Evolutionary conservation across 768 basidiomycete genomes (phyloP), one percentile per base, ranked within the genome.

Genomic region (Hypholoma fasciculare): DNA sequence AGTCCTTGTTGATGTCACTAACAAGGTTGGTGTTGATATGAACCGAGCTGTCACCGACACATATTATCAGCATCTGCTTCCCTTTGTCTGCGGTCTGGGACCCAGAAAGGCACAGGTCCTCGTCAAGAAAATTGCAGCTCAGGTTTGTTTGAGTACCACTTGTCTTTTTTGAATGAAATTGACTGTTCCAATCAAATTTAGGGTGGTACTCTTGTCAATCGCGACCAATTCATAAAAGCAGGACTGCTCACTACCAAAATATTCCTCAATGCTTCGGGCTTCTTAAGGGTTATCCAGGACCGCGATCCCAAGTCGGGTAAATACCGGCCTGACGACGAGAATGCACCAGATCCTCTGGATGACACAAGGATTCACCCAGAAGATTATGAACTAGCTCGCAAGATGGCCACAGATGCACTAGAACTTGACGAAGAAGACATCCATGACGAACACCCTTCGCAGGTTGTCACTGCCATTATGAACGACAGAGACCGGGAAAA

Each of bases 361-460:
- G 87, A 88, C 67, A 98, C 96, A 38, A 91, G 97, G 17, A 93
- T 99, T 53, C 97, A 99, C 68, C 94, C 94, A 6, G 93, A 96
- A 70, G 97, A 99, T 73, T 99, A 98, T 68, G 96, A 98, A 63
- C 81, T 98, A 39, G 96, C 97, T 3, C 88, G 94, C 37, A 98
- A 98, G 78, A 97, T 99, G 95, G 96, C 96, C 38, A 92, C 93
- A 17, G 95, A 98, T 72, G 94, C 96, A 4, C 82, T 98, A 13
- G 97, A 98, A 68, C 82, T 94, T n/a, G 97, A 99, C 63, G 95
- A 96, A 66, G 97, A 98, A 71, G 97, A 99, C 74, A 82, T 94
- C 36, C 91, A 92, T 56, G 92, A 93, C 62, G 87, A 91, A 65
- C 92, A 96, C 69, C 92, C 95, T 26, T 98, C 97, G 1, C 87